phyloP scores from a whole-genome alignment of 2,329 filamentous ascomycete species.

The Pyrenophora seminiperda region DNA sequence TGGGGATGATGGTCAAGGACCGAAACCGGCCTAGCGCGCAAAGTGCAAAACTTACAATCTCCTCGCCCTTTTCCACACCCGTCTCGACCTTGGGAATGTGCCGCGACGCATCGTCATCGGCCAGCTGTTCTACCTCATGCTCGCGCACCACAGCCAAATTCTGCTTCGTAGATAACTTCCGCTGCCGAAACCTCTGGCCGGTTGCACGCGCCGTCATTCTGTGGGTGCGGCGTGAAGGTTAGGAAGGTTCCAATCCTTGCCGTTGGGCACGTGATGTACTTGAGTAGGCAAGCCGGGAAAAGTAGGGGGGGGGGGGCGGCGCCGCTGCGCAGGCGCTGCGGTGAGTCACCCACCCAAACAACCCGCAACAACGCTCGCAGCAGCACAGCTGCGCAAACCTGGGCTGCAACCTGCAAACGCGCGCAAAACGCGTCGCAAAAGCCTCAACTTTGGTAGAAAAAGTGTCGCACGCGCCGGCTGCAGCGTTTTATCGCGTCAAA shows the following conservation, averaged over 20 bases:
- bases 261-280: slow-evolving; percentile 36
- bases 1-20: slow-evolving; percentile 20
- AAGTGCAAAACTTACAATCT: slow-evolving; percentile 94
- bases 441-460: slow-evolving; percentile 39
- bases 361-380: too few relatives aligned
- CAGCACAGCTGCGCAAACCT: too few relatives aligned
- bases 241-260: too few relatives aligned
- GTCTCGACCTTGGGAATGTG: slow-evolving; percentile 86
- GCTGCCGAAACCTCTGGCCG: slow-evolving; percentile 72
- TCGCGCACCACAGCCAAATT: slow-evolving; percentile 85
- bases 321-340: too few relatives aligned
- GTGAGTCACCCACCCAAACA: slow-evolving; percentile 22
- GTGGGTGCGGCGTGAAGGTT: too few relatives aligned
- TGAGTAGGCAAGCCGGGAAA: slow-evolving; percentile 17
- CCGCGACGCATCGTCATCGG: slow-evolving; percentile 84
- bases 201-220: slow-evolving; percentile 47
- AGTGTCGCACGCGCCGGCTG: slow-evolving; percentile 26
- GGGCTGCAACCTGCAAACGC: too few relatives aligned
- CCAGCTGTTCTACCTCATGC: slow-evolving; percentile 82
- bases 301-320: slow-evolving; percentile 1
- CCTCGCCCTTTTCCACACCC: slow-evolving; percentile 94
- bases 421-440: slow-evolving; percentile 38
- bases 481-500: slow-evolving; percentile 30
- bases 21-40: slow-evolving; percentile 42
- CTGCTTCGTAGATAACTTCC: slow-evolving; percentile 92